Evolutionary conservation across 2,329 filamentous ascomycete species (phyloP).

Genomic region (Metarhizium anisopliae): DNA sequence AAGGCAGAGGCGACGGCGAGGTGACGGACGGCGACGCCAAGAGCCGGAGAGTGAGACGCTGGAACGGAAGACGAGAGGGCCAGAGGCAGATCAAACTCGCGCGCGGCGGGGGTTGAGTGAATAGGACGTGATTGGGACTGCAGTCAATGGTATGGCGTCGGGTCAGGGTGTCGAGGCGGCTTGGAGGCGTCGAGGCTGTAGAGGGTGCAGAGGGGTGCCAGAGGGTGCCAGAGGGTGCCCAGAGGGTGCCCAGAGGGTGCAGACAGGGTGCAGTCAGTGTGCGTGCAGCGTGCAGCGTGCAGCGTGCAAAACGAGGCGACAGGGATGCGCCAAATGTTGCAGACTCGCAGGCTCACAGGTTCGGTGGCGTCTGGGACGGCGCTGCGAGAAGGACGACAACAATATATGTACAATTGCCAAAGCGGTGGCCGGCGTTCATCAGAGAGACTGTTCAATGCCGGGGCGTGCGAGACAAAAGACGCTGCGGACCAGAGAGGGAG

Average conservation of each 20-base stretch:
- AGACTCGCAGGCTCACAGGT: not conserved
- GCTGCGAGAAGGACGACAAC: too few relatives aligned
- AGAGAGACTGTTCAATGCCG: not conserved
- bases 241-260: too few relatives aligned
- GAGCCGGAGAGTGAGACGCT: not conserved
- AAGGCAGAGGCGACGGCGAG: not conserved
- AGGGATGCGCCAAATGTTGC: conserved; percentile 2
- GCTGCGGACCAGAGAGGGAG: too few relatives aligned
- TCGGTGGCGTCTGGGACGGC: not conserved
- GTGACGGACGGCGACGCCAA: not conserved
- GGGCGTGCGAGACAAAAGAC: not conserved
- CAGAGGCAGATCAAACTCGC: too few relatives aligned
- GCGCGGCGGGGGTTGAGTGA: too few relatives aligned
- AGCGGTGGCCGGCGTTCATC: not conserved
- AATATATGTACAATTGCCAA: too few relatives aligned
- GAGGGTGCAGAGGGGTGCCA: too few relatives aligned
- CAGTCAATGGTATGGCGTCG: too few relatives aligned
- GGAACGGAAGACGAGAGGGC: not conserved
- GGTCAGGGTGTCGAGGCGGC: not conserved
- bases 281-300: not conserved
- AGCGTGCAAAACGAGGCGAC: conserved; percentile 5
- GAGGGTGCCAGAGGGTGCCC: too few relatives aligned
- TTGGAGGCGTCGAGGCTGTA: not conserved
- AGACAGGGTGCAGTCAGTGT: too few relatives aligned
- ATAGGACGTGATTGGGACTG: too few relatives aligned